Percentiles rank a stretch among this genome's conserved stretches.
Conservation (phyloP, 305 asterid genomes). For the Fraxinus platypoda region DNA sequence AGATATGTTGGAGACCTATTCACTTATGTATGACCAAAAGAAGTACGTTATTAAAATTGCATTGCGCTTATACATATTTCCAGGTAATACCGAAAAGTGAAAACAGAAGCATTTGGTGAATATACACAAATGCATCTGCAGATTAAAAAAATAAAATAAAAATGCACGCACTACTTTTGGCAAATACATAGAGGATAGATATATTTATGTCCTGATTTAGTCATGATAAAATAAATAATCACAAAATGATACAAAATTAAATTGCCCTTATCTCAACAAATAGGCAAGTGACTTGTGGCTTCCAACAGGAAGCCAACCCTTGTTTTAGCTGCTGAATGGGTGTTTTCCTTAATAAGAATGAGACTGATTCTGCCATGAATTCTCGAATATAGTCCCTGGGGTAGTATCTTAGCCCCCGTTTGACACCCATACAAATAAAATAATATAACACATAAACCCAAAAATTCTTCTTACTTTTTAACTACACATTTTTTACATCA, state of each 20-base stretch:
- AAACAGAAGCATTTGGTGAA: neutral
- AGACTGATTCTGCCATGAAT: constrained; percentile 82
- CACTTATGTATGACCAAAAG: neutral
- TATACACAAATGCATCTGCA: neutral
- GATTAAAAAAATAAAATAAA: neutral
- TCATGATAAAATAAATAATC: neutral
- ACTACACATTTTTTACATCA: no score
- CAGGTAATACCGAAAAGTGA: neutral
- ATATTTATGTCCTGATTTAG: neutral
- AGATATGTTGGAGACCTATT: neutral
- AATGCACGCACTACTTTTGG: neutral
- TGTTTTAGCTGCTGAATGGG: constrained; percentile 53
- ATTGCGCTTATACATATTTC: neutral
- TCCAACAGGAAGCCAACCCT: constrained; percentile 48
- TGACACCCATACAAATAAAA: no score
- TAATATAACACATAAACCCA: no score
- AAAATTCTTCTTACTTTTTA: no score
- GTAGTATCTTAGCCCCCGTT: constrained; percentile 82
- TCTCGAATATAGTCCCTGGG: constrained; percentile 71
- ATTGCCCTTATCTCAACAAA: neutral
- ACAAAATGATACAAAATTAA: neutral
- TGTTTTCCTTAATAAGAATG: constrained; percentile 75
- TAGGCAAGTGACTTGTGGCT: constrained; percentile 3
- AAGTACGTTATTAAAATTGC: neutral
- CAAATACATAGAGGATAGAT: neutral